These are phyloP conservation scores for Saccharomycopsis sp. DNA, from an alignment of 805 yeast genomes.

Conservation along the genomic window DNA sequence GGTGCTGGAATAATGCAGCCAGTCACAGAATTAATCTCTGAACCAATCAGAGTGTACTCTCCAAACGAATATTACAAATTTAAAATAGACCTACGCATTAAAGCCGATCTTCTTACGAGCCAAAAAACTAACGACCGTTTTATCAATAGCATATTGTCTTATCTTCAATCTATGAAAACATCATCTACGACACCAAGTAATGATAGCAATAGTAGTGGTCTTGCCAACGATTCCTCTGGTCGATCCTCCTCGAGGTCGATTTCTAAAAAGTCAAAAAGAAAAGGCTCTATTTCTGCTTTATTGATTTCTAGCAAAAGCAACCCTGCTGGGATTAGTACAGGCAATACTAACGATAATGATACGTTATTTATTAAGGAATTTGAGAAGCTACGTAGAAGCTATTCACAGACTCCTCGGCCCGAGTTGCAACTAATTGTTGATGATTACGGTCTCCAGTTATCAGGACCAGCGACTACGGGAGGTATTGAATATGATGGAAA, in stretches of 20 bases:
- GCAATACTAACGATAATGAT: background rate
- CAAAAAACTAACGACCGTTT: background rate
- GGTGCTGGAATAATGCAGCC: background rate
- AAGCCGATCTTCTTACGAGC: background rate
- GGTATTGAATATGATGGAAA: background rate
- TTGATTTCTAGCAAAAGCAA: background rate
- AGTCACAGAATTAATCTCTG: background rate
- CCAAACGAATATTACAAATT: conserved; percentile 1
- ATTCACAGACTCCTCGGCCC: background rate
- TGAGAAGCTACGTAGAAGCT: background rate
- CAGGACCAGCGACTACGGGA: background rate
- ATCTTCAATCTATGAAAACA: background rate
- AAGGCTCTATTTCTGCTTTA: background rate
- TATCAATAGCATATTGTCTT: background rate
- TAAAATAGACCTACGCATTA: background rate
- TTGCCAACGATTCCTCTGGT: no score
- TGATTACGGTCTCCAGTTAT: background rate
- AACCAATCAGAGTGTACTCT: background rate
- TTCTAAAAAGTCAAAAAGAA: background rate
- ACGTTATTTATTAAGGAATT: background rate
- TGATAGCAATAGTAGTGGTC: background rate
- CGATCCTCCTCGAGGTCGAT: background rate
- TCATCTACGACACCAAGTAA: background rate
- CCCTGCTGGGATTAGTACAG: background rate
- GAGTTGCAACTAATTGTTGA: background rate